phyloP scores from a whole-genome alignment of 2,329 filamentous ascomycete genomes.

The Fusarium sp. region DNA sequence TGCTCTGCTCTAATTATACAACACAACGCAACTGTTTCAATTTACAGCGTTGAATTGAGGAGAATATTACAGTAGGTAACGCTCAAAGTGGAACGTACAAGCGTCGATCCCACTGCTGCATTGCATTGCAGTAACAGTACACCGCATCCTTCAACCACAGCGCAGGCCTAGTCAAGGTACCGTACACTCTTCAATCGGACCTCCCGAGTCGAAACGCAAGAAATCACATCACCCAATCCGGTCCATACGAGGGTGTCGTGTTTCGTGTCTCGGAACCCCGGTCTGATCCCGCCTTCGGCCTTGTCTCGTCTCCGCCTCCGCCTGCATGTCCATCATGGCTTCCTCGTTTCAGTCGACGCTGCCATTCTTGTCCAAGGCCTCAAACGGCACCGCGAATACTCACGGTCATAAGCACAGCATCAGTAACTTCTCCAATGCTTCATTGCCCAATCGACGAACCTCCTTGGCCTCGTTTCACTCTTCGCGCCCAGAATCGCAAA shows the following conservation, averaged over 20 bases:
- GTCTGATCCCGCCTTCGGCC: constrained; percentile 25
- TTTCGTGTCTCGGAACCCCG: constrained; percentile 30
- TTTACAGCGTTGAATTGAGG: constrained; percentile 7
- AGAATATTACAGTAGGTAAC: constrained; percentile 27
- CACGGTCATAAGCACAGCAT: constrained; percentile 49
- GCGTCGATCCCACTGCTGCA: constrained; percentile 36
- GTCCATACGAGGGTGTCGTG: constrained; percentile 38
- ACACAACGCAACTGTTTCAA: constrained; percentile 7
- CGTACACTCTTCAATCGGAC: constrained; percentile 23
- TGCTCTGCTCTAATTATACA: neutral
- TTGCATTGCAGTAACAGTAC: constrained; percentile 31
- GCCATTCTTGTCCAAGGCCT: constrained; percentile 55
- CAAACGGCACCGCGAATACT: constrained; percentile 34
- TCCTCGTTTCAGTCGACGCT: constrained; percentile 51
- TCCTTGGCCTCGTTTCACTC: constrained; percentile 74
- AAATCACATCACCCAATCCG: constrained; percentile 29
- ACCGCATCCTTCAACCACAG: constrained; percentile 38
- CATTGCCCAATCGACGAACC: constrained; percentile 54
- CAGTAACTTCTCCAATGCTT: constrained; percentile 51
- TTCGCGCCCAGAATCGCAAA: constrained; percentile 67
- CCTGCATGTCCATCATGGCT: constrained; percentile 34
- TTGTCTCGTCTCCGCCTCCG: constrained; percentile 9
- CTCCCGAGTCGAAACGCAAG: constrained; percentile 30
- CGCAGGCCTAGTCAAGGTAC: neutral
- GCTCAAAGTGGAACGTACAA: constrained; percentile 34